phyloP scores from a whole-genome alignment of 768 basidiomycete genomes.

The Butyriboletus loyo region DNA sequence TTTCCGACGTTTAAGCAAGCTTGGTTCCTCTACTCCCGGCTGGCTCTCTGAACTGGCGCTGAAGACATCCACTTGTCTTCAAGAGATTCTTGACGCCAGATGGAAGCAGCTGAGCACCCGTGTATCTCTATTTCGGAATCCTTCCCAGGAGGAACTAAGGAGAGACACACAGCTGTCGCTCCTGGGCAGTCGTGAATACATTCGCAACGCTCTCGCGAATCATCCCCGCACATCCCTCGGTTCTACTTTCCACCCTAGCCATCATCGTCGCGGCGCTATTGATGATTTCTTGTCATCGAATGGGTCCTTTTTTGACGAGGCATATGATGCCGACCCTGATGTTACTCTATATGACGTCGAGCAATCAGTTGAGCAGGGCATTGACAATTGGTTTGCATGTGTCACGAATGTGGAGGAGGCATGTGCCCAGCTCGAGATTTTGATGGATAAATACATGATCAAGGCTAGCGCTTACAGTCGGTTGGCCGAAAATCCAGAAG shows the following conservation, averaged over 20 bases:
- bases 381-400: constrained; percentile 32
- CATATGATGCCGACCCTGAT: constrained; percentile 6
- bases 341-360: constrained; percentile 38
- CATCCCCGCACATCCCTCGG: fast-evolving
- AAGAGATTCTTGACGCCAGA: constrained; percentile 25
- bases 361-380: constrained; percentile 23
- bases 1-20: constrained; percentile 15
- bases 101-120: constrained; percentile 32
- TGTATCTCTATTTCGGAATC: constrained; percentile 16
- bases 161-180: constrained; percentile 36
- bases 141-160: background rate
- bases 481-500: no score
- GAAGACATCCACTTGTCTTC: constrained; percentile 23
- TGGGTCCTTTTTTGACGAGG: constrained; percentile 5
- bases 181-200: constrained; percentile 23
- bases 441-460: constrained; percentile 28
- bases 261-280: constrained; percentile 8
- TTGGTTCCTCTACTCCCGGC: constrained; percentile 5
- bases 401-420: constrained; percentile 7
- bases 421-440: constrained; percentile 16
- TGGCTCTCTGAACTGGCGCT: constrained; percentile 40
- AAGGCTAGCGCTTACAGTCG: no score
- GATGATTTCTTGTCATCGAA: constrained; percentile 15
- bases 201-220: constrained; percentile 18
- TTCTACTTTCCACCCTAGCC: background rate